phyloP scores from a whole-genome alignment of 371 early-diverging fungal genomes.

The Polyrhizophydium stewartii region DNA sequence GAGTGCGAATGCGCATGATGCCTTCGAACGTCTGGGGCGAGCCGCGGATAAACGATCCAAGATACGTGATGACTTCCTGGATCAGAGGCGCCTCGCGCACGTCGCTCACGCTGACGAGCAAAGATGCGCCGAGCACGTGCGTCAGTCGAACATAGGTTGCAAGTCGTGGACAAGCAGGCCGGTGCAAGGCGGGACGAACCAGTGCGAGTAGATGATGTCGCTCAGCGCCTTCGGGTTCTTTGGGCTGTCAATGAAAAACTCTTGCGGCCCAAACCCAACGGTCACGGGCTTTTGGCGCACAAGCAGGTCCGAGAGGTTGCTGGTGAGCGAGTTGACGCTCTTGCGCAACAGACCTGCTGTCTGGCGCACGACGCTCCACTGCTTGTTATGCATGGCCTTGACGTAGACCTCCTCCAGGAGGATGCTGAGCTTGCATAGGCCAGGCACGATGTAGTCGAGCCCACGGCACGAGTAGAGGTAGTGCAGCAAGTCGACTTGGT shows the following conservation, averaged over 20 bases:
- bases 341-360: slow-evolving; percentile 75
- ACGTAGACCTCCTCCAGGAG: slow-evolving; percentile 79
- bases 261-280: slow-evolving; percentile 67
- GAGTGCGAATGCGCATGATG: slow-evolving; percentile 75
- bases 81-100: slow-evolving; percentile 81
- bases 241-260: slow-evolving; percentile 59
- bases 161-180: too few relatives aligned
- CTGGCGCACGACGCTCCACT: slow-evolving; percentile 82
- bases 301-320: slow-evolving; percentile 77
- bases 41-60: slow-evolving; percentile 71
- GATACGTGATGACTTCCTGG: slow-evolving; percentile 76
- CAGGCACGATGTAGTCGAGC: slow-evolving; percentile 44
- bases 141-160: too few relatives aligned
- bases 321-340: slow-evolving; percentile 67
- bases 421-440: slow-evolving; percentile 53
- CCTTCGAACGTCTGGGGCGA: slow-evolving; percentile 73
- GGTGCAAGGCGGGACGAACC: too few relatives aligned
- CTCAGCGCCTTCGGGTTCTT: slow-evolving; percentile 63
- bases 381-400: slow-evolving; percentile 65
- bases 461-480: slow-evolving; percentile 74
- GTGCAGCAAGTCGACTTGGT: slow-evolving; percentile 78
- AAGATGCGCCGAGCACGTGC: neutral
- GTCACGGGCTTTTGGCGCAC: slow-evolving; percentile 77
- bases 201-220: slow-evolving; percentile 56
- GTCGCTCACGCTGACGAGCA: slow-evolving; percentile 45